Conservation (phyloP, 495 filamentous ascomycete genomes). For the Tuber brumale region DNA sequence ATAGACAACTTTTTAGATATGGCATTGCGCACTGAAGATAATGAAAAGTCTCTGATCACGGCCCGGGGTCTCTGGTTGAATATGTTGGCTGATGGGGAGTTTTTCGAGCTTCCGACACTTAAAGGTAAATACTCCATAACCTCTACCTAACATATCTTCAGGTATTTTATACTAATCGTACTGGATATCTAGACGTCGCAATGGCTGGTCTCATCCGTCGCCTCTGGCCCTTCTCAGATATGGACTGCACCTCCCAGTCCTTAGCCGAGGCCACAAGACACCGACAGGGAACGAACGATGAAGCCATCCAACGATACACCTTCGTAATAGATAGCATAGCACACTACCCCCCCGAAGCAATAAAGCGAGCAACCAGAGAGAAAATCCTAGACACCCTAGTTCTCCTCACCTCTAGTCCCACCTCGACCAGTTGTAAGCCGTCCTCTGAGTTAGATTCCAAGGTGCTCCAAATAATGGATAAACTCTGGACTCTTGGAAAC, state of each 20-base stretch:
- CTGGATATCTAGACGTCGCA: conserved; percentile 20
- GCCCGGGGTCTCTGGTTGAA: conserved; percentile 11
- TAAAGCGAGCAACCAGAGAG: conserved; percentile 30
- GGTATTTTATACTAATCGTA: background rate
- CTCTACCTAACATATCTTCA: background rate
- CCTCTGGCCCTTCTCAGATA: conserved; percentile 9
- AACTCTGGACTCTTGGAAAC: conserved; percentile 35
- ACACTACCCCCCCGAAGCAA: conserved; percentile 28
- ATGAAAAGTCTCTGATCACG: background rate
- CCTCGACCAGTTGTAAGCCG: background rate
- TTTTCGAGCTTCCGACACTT: conserved; percentile 29
- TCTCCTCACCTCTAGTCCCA: conserved; percentile 10
- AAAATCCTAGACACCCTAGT: conserved; percentile 34
- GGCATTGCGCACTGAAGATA: conserved; percentile 8
- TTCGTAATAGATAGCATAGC: conserved; percentile 30
- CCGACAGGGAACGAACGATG: background rate
- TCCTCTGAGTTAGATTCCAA: background rate
- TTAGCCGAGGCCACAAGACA: background rate
- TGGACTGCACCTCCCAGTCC: background rate
- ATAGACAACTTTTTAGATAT: conserved; percentile 26
- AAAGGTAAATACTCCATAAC: conserved; percentile 24
- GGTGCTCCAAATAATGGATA: conserved; percentile 18
- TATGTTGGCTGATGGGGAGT: conserved; percentile 15
- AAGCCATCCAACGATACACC: conserved; percentile 1
- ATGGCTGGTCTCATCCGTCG: conserved; percentile 32